These are phyloP conservation scores for Cadophora sp. DNA, from an alignment of 2,329 filamentous ascomycete genomes.

Conservation along the genomic window DNA sequence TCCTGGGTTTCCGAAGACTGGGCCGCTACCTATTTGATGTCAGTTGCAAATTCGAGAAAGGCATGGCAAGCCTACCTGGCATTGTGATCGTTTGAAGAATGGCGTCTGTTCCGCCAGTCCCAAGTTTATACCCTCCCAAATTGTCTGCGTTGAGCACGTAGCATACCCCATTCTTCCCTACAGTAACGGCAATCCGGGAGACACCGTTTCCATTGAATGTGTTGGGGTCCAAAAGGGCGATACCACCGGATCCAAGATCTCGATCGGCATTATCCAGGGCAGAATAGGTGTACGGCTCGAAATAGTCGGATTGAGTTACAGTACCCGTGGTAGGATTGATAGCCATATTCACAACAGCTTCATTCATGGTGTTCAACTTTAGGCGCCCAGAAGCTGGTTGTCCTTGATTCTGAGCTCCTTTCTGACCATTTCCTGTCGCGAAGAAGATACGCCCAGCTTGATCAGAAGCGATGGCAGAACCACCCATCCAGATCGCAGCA, in stretches of 20 bases:
- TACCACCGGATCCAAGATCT: constrained; percentile 31
- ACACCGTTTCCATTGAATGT: constrained; percentile 36
- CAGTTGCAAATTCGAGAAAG: not conserved
- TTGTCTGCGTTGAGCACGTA: constrained; percentile 47
- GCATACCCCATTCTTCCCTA: constrained; percentile 44
- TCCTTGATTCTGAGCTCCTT: constrained; percentile 21
- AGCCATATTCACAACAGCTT: constrained; percentile 28
- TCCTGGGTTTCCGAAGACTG: constrained; percentile 33
- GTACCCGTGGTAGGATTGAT: constrained; percentile 21
- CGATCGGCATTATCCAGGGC: constrained; percentile 28
- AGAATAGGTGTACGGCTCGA: constrained; percentile 27
- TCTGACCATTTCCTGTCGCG: constrained; percentile 27
- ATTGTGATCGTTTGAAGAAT: constrained; percentile 42
- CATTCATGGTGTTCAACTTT: constrained; percentile 24
- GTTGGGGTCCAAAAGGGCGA: constrained; percentile 21
- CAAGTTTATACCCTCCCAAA: constrained; percentile 46
- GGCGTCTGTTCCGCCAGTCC: constrained; percentile 43
- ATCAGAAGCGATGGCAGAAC: constrained; percentile 24
- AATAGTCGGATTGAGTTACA: constrained; percentile 28
- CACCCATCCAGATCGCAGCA: constrained; percentile 26
- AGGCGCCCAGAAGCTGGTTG: constrained; percentile 25
- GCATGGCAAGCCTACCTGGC: constrained; percentile 7
- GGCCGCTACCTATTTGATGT: constrained; percentile 13
- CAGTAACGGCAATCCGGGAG: constrained; percentile 40
- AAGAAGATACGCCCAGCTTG: constrained; percentile 27